Evolutionary conservation across 2,329 filamentous ascomycete genomes (phyloP).

Genomic region (Nannizzia gypsea): DNA sequence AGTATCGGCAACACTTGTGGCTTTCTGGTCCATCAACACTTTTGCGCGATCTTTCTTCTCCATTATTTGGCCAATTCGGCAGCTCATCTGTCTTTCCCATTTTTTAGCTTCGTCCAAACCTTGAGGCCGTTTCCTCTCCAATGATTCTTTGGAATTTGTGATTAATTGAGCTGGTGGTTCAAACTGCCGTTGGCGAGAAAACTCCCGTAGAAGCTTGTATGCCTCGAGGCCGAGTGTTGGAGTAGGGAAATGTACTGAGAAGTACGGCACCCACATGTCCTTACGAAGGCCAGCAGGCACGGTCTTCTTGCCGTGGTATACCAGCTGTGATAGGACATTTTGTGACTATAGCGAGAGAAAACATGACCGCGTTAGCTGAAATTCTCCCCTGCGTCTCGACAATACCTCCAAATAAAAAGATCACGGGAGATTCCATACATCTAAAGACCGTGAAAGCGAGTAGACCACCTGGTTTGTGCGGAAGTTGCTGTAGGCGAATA

Average conservation of each 20-base stretch:
- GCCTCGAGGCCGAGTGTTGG: slow-evolving; percentile 41
- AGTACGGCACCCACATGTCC: slow-evolving; percentile 52
- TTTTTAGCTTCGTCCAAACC: slow-evolving; percentile 30
- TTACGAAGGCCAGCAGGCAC: slow-evolving; percentile 46
- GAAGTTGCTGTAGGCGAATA: slow-evolving; percentile 51
- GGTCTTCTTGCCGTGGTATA: slow-evolving; percentile 54
- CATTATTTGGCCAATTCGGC: slow-evolving; percentile 34
- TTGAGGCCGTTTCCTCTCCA: slow-evolving; percentile 29
- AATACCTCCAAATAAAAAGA: neutral
- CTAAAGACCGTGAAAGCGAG: slow-evolving; percentile 45
- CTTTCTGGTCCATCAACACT: slow-evolving; percentile 52
- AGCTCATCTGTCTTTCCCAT: slow-evolving; percentile 29
- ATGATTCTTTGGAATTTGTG: slow-evolving; percentile 34
- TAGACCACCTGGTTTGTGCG: slow-evolving; percentile 54
- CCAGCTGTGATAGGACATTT: slow-evolving; percentile 44
- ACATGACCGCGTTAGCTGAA: neutral
- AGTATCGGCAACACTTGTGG: slow-evolving; percentile 50
- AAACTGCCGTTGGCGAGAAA: slow-evolving; percentile 47
- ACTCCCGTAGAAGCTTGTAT: slow-evolving; percentile 49
- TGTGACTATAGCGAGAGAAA: slow-evolving; percentile 31
- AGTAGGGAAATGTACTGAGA: slow-evolving; percentile 45
- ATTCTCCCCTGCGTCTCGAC: neutral
- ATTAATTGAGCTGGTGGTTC: slow-evolving; percentile 36
- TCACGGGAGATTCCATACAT: slow-evolving; percentile 32
- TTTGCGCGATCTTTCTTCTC: slow-evolving; percentile 40